Conservation (phyloP, 208 protist genomes). For the Trichomonas gallinae region DNA sequence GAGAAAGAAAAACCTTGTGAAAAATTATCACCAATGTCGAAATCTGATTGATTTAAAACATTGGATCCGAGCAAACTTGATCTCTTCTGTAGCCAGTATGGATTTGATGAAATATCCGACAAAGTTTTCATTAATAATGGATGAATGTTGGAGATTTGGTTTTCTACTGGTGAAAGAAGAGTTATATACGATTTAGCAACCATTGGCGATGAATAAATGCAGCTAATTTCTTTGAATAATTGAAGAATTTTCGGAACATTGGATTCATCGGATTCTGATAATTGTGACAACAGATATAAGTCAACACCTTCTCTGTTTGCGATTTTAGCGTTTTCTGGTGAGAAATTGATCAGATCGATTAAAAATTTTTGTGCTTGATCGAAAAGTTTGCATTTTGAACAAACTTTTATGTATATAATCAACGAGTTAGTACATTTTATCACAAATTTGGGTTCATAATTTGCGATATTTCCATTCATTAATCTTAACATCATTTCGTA, state of each 20-base stretch:
- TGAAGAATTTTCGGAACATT: not conserved
- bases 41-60: not conserved
- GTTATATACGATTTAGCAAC: not conserved
- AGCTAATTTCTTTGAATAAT: not conserved
- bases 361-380: not conserved
- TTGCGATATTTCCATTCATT: not conserved
- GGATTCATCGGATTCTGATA: not conserved
- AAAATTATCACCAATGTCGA: not conserved
- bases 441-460: not conserved
- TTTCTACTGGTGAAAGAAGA: not conserved
- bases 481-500: not conserved
- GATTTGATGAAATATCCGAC: not conserved
- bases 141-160: not conserved
- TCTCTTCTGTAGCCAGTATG: not conserved
- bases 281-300: not conserved
- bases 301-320: not conserved
- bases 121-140: not conserved
- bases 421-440: not conserved
- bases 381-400: not conserved
- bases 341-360: not conserved
- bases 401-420: not conserved
- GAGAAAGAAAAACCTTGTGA: not conserved
- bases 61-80: not conserved
- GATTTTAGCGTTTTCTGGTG: not conserved
- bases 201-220: not conserved